Evolutionary conservation across 352 stramenopile species (phyloP).

Genomic region (Phytophthora vignae): DNA sequence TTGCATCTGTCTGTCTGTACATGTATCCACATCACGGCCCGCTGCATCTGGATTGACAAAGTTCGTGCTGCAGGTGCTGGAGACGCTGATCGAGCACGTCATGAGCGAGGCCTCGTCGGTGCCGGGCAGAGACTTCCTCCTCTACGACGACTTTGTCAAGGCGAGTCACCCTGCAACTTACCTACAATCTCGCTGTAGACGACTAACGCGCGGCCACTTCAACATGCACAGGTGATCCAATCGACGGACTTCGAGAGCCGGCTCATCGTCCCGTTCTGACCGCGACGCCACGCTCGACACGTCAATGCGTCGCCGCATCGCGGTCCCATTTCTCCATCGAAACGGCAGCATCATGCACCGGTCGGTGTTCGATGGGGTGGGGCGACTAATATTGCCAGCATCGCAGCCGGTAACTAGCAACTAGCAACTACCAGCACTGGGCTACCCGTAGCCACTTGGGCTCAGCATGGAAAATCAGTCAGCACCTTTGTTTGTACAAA

Average conservation of each 20-base stretch:
- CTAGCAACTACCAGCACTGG: not conserved
- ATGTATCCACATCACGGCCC: not conserved
- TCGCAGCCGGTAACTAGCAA: not conserved
- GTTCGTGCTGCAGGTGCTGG: slow-evolving; percentile 38
- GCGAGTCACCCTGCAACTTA: slow-evolving; percentile 13
- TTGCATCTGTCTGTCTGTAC: not conserved
- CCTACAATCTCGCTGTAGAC: not conserved
- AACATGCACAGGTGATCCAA: slow-evolving; percentile 51
- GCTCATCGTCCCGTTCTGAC: slow-evolving; percentile 64
- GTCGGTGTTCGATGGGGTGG: not conserved
- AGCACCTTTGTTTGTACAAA: too few species aligned
- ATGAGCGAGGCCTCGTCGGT: slow-evolving; percentile 66
- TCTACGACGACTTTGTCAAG: slow-evolving; percentile 75
- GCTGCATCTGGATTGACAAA: not conserved
- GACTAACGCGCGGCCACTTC: slow-evolving; percentile 8
- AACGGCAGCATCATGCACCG: slow-evolving; percentile 2
- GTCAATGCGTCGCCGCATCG: slow-evolving; percentile 21
- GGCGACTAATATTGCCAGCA: not conserved
- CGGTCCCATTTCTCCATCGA: slow-evolving; percentile 26
- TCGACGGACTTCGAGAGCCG: slow-evolving; percentile 71
- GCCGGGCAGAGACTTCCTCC: slow-evolving; percentile 50
- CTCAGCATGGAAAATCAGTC: too few species aligned
- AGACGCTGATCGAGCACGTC: slow-evolving; percentile 52
- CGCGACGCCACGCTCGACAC: slow-evolving; percentile 17
- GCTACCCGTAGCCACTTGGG: not conserved